Evolutionary conservation across 1,284 basidiomycete genomes (phyloP).

Genomic region (Exsudoporus floridanus): DNA sequence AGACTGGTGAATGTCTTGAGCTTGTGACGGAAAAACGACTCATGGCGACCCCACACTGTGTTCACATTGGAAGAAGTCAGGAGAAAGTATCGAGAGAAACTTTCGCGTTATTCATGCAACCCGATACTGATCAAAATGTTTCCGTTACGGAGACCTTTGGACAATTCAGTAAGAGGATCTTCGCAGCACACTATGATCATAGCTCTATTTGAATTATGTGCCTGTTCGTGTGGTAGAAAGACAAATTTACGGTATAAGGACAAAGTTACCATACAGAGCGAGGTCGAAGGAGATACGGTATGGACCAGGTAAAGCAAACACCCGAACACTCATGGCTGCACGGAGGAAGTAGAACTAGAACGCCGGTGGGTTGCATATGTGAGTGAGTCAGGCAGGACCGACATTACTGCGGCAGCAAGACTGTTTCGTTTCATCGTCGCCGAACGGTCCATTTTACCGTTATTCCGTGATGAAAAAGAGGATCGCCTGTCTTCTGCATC

Average conservation of each 20-base stretch:
- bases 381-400: constrained; percentile 57
- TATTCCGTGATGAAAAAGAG: constrained; percentile 48
- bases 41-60: constrained; percentile 89
- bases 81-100: constrained; percentile 75
- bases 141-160: constrained; percentile 78
- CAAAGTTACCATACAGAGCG: constrained; percentile 3
- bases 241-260: constrained; percentile 12
- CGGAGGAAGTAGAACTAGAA: constrained; percentile 31
- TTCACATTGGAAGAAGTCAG: constrained; percentile 60
- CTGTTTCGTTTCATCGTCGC: constrained; percentile 53
- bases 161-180: constrained; percentile 80
- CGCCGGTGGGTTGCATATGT: constrained; percentile 44
- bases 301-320: neutral
- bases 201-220: constrained; percentile 20
- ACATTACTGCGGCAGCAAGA: constrained; percentile 58
- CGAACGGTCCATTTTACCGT: constrained; percentile 36
- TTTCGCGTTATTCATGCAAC: constrained; percentile 91
- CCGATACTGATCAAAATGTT: constrained; percentile 76
- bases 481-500: constrained; percentile 62
- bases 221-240: constrained; percentile 7
- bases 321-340: constrained; percentile 16
- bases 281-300: neutral
- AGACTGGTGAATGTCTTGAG: constrained; percentile 91
- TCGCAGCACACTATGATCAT: constrained; percentile 73
- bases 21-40: constrained; percentile 76